Evolutionary conservation across 2,329 filamentous ascomycete species (phyloP), one percentile per base, ranked within the genome.

Genomic region (Sporothrix pseudoabietina): DNA sequence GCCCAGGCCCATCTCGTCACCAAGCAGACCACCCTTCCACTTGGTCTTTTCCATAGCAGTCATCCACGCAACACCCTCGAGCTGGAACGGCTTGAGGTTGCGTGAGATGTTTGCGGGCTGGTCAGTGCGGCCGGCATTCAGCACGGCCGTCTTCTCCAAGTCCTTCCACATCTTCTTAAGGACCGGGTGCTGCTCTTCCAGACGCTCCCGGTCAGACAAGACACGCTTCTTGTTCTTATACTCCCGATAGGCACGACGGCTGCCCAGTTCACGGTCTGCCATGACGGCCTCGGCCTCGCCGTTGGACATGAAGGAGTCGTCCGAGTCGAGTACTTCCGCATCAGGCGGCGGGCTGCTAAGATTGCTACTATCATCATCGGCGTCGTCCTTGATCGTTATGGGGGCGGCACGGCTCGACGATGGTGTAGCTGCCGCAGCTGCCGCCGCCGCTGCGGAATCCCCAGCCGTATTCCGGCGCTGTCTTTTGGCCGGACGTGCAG

Each of bases 1-100:
- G 69, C 96, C 96, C 83, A 99, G 92, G 7, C 96, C 96, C 96
- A 99, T 99, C 82, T 99, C 96, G 78, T 99, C 96, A 74, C 96
- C 96, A 1, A 99, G 87, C 2, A 99, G 85, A 16, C 96, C 96
- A 22, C 96, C 96, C 79, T 90, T 93, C 87, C 94, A 98, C 54
- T 91, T 83, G 0, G 89, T 92, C 82, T 92, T 85, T 80, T 99
- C 96, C 87, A 98, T 97, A 72, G 88, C 90, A 75, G 88, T 89
- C 94, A 99, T 97, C 96, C 96, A 99, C 69, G 94, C 91, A 54
- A 99, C 85, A 4, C 96, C 96, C 82, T 98, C 92, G 5, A 97
- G 89, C 79, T 99, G 96, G 80, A 98, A 99, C 0, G 92, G 91
- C 81, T 99, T 98, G 75, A 99, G 86, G 72, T 90, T 91, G 54